Base-by-base conservation (phyloP, 768 basidiomycete species). In the Pilatotrama ljubarskyi region DNA sequence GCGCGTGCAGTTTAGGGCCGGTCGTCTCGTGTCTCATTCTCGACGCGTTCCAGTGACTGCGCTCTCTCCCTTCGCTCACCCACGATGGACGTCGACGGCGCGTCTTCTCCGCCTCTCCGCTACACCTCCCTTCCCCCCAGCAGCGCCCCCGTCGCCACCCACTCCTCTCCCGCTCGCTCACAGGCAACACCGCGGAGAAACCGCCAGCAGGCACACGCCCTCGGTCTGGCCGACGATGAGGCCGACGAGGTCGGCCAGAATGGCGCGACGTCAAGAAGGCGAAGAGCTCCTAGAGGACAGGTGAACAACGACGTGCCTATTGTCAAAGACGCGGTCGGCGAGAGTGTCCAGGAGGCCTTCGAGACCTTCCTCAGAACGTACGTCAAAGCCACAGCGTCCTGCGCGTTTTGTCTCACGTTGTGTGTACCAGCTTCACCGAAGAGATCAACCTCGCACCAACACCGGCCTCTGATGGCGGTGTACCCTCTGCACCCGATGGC, bases 271-370 rank as follows among this genome's bases (percentile, higher is more conserved):
- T 36, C 66, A 3, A 53, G 70, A 10, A 62, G 71, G 17, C 78
- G 82, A 57, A 77, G 81, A 56, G 80, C 81, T 42, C 51, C 63
- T 10, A 78, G 81, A 55, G 77, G 78, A 47, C 77, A 77, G 58
- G 76, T 74, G 10, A 82, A 82, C 54, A 82, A 76, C 4, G 91
- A 95, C 67, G 83, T 97, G 0, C 91, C 95, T 2, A 77, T 92
- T 51, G 95, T 98, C 1, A 88, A 87, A 67, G 97, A 98, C 75
- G 87, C 91, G 32, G 96, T 98, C 18, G 96, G 96, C 53, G 95
- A 98, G 77, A 93, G 91, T 67, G 93, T 98, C 4, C 87, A 89
- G 56, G 91, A 95, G 68, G 87, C 88, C 68, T 98, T 98, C 69
- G 90, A 93, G 72, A 84, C 85, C 1, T 98, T 99, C 75, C 75